These are phyloP conservation scores for Colletotrichum viniferum DNA, from an alignment of 2,329 filamentous ascomycete genomes.

Conservation along the genomic window DNA sequence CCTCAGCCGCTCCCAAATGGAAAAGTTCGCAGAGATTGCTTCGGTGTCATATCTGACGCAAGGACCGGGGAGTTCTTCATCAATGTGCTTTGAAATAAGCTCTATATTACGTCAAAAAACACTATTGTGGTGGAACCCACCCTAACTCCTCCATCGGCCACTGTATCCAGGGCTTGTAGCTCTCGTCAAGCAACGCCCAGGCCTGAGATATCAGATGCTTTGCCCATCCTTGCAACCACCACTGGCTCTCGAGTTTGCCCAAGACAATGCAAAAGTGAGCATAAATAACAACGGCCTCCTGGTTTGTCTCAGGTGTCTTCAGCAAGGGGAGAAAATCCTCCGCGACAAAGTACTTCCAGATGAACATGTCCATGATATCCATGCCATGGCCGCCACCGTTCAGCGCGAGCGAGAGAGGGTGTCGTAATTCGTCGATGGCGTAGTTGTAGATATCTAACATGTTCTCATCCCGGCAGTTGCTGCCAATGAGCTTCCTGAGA, in stretches of 20 bases:
- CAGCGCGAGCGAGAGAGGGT: slow-evolving; percentile 10
- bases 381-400: neutral
- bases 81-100: too few relatives aligned
- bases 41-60: too few relatives aligned
- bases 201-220: slow-evolving; percentile 34
- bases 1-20: too few relatives aligned
- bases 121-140: too few relatives aligned
- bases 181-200: slow-evolving; percentile 36
- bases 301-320: slow-evolving; percentile 23
- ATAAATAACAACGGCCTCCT: slow-evolving; percentile 37
- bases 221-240: slow-evolving; percentile 42
- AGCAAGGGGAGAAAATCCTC: slow-evolving; percentile 40
- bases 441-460: slow-evolving; percentile 20
- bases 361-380: slow-evolving; percentile 42
- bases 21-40: too few relatives aligned
- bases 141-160: too few relatives aligned
- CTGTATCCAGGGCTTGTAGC: slow-evolving; percentile 37
- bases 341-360: slow-evolving; percentile 41
- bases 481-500: slow-evolving; percentile 20
- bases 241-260: slow-evolving; percentile 33
- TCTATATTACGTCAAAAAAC: too few relatives aligned
- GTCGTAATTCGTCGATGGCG: slow-evolving; percentile 21
- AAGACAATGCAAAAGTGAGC: slow-evolving; percentile 38
- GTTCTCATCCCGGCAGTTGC: slow-evolving; percentile 15
- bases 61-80: too few relatives aligned